Base-by-base conservation (phyloP, 305 asterid species). In the Nicotiana rustica region DNA sequence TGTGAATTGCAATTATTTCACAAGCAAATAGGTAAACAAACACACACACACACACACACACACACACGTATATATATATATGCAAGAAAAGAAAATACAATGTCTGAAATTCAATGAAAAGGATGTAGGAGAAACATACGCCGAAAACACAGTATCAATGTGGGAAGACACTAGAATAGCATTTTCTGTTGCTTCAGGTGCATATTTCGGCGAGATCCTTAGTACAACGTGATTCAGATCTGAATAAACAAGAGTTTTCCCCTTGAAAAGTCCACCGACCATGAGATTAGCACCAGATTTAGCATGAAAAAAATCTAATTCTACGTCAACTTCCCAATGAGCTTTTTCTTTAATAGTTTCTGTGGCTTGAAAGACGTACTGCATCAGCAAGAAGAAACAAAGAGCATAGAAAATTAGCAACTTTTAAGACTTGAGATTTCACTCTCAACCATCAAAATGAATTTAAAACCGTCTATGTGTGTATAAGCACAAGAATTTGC, bases 91-190 rank as follows among this genome's bases (percentile, higher is more conserved):
- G 61, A 44, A 29, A 71, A 71, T 18, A 7, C 13, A 67, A 67
- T 15, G 41, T 73, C 49, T 47, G 61, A 44, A 71, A 47, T 47
- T 21, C 38, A 33, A 21, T 33, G 14, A 67, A 67, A 35, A 67
- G 75, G 19, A 33, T 29, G 35, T 31, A 66, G 18, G 25, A 64
- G 75, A 86, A 78, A 85, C 89, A 29, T 93, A 96, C 99, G 88
- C 89, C 10, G 99, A 85, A 87, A 93, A 96, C 80, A 96, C 98
- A 3, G 98, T 91, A 89, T 96, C 99, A 61, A 96, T 88, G 87
- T 96, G 99, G 82, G 99, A 95, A 68, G 99, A 96, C 82, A 96
- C 95, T 55, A 96, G 95, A 86, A 96, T 96, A 68, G 98, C 97
- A 87, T 90, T 93, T 67, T 95, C 98, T 82, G 78, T 92, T 49